These are phyloP conservation scores for Saksenaea oblongispora DNA, from an alignment of 371 early-diverging fungal genomes.

Conservation along the genomic window DNA sequence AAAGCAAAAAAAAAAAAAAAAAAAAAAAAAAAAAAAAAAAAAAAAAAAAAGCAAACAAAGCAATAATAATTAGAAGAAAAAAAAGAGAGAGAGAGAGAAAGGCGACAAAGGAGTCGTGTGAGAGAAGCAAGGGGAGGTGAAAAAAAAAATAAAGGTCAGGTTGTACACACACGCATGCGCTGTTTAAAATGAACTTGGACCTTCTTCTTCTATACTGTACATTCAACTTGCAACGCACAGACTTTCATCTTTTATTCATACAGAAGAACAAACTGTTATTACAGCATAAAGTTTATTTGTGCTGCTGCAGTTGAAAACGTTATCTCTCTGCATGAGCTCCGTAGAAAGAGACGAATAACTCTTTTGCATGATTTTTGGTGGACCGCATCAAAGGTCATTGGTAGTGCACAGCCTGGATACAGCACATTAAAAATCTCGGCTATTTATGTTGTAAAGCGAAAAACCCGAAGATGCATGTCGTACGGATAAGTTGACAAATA, in stretches of 20 bases:
- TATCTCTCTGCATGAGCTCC: background rate
- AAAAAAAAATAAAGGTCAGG: conserved; percentile 3
- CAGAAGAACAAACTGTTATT: too few relatives aligned
- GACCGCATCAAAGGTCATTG: too few relatives aligned
- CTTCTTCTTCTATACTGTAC: too few relatives aligned
- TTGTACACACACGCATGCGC: background rate
- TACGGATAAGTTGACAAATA: too few relatives aligned
- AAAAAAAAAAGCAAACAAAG: background rate
- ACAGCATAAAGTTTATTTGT: background rate
- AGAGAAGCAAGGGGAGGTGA: background rate
- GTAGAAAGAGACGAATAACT: background rate
- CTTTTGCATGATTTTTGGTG: too few relatives aligned
- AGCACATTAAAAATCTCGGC: too few relatives aligned
- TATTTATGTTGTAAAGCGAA: too few relatives aligned
- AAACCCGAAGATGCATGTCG: too few relatives aligned
- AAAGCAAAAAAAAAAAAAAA: too few relatives aligned
- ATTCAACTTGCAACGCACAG: too few relatives aligned
- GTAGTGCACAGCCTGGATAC: too few relatives aligned
- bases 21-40: background rate
- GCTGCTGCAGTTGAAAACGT: background rate
- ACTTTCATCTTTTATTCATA: too few relatives aligned
- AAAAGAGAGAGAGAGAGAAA: background rate
- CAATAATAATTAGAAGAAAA: background rate
- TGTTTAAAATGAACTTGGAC: background rate
- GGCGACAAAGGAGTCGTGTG: background rate